Conservation (phyloP, 306 rosid species). For the Luffa aegyptiaca region DNA sequence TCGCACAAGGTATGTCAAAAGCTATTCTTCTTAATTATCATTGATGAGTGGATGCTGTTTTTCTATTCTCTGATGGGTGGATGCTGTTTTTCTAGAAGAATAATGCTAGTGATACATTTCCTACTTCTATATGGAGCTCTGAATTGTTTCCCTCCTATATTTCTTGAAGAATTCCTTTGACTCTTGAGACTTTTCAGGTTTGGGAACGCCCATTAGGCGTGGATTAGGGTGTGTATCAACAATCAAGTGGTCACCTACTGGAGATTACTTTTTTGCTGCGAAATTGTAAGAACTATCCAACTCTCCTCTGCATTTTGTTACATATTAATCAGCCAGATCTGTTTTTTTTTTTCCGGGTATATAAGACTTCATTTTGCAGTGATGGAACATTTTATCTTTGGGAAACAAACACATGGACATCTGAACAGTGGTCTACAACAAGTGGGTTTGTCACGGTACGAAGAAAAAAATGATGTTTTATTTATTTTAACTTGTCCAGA, state of each 20-base stretch:
- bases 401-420: slow-evolving; percentile 97
- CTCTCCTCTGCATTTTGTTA: slow-evolving; percentile 3
- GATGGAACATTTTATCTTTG: slow-evolving; percentile 95
- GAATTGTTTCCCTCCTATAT: neutral
- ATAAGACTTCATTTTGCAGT: slow-evolving; percentile 31
- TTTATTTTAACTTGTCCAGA: neutral
- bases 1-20: slow-evolving; percentile 63
- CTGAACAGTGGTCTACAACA: slow-evolving; percentile 84
- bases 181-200: slow-evolving; percentile 35
- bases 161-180: slow-evolving; percentile 5
- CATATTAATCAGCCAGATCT: neutral
- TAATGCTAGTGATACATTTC: neutral
- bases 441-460: slow-evolving; percentile 85
- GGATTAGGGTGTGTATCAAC: slow-evolving; percentile 85
- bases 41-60: neutral
- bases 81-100: neutral
- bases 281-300: slow-evolving; percentile 43
- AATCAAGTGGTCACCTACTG: slow-evolving; percentile 94
- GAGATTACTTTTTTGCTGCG: slow-evolving; percentile 90
- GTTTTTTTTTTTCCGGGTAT: slow-evolving; percentile 1
- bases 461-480: neutral
- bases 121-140: neutral
- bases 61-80: neutral
- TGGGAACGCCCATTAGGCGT: slow-evolving; percentile 82
- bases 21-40: neutral